These are phyloP conservation scores for Coniochaeta prunicola DNA, from an alignment of 2,329 filamentous ascomycete species.

Conservation along the genomic window DNA sequence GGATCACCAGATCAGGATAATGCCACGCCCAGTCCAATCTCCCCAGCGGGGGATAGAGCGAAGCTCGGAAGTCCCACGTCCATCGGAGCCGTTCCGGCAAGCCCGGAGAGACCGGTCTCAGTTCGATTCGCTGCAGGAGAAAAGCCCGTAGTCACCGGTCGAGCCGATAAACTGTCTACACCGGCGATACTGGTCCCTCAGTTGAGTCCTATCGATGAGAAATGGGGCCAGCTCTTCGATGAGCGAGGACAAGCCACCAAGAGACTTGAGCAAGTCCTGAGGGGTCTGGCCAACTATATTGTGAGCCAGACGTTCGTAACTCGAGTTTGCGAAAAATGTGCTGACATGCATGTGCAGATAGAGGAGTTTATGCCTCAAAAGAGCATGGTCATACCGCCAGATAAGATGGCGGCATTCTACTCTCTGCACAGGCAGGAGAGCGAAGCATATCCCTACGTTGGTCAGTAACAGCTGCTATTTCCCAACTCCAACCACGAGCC, in stretches of 20 bases:
- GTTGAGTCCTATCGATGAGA: slow-evolving; percentile 56
- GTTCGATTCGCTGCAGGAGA: background rate
- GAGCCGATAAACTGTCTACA: background rate
- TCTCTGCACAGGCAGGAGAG: slow-evolving; percentile 53
- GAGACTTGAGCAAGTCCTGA: slow-evolving; percentile 62
- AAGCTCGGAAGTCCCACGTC: background rate
- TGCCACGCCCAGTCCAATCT: background rate
- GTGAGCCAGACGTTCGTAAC: slow-evolving; percentile 34
- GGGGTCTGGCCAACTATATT: slow-evolving; percentile 67
- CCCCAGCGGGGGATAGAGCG: background rate
- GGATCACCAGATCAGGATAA: background rate
- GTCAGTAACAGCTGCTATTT: slow-evolving; percentile 30
- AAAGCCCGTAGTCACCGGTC: background rate
- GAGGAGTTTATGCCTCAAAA: slow-evolving; percentile 61
- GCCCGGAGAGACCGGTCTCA: background rate
- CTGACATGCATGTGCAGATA: slow-evolving; percentile 38
- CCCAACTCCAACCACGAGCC: slow-evolving; percentile 14
- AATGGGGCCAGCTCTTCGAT: slow-evolving; percentile 73
- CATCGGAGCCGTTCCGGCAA: background rate
- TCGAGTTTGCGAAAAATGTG: background rate
- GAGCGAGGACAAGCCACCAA: slow-evolving; percentile 58
- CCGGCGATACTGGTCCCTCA: slow-evolving; percentile 21
- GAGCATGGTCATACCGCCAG: slow-evolving; percentile 65
- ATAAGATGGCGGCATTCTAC: slow-evolving; percentile 71
- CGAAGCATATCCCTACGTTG: slow-evolving; percentile 63